Percentiles rank a stretch among this genome's conserved stretches.
Evolutionary conservation across 2,329 filamentous ascomycete species (phyloP).

Genomic region (Acrodontium crateriforme): DNA sequence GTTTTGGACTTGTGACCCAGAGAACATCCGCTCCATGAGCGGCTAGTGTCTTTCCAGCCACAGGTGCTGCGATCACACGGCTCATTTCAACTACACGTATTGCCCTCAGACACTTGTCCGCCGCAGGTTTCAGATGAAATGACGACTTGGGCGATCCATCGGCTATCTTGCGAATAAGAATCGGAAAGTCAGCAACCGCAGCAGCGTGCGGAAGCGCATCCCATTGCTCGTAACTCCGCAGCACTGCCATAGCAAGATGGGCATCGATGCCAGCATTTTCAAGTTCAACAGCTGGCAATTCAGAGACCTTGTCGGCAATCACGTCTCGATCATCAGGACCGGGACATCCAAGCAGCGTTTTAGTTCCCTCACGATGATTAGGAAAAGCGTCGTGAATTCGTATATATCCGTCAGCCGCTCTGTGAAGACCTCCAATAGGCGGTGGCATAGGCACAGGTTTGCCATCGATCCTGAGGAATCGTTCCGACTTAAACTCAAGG

Average conservation of each 20-base stretch:
- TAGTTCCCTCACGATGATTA: constrained; percentile 34
- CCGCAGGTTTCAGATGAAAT: constrained; percentile 3
- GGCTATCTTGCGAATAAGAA: constrained; percentile 27
- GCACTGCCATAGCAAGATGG: constrained; percentile 34
- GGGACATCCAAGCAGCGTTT: constrained; percentile 30
- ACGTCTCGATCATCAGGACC: constrained; percentile 23
- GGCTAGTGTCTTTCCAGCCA: constrained; percentile 16
- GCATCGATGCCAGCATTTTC: constrained; percentile 31
- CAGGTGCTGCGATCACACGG: constrained; percentile 18
- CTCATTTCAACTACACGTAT: constrained; percentile 21
- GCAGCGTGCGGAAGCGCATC: constrained; percentile 35
- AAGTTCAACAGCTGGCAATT: constrained; percentile 35
- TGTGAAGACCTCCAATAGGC: constrained; percentile 38
- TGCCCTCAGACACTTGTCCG: constrained; percentile 21
- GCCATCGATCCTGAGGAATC: constrained; percentile 33
- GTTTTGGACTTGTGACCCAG: constrained; percentile 16
- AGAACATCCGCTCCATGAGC: constrained; percentile 19
- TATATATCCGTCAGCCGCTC: constrained; percentile 38
- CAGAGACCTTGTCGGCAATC: constrained; percentile 24
- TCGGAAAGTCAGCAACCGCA: constrained; percentile 33
- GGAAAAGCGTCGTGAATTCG: constrained; percentile 43
- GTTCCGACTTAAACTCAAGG: constrained; percentile 41
- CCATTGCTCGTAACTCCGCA: constrained; percentile 40
- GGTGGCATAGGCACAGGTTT: constrained; percentile 26
- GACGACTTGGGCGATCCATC: constrained; percentile 7